Base-by-base conservation (phyloP, 2,329 filamentous ascomycete genomes). In the Podosphaera leucotricha region DNA sequence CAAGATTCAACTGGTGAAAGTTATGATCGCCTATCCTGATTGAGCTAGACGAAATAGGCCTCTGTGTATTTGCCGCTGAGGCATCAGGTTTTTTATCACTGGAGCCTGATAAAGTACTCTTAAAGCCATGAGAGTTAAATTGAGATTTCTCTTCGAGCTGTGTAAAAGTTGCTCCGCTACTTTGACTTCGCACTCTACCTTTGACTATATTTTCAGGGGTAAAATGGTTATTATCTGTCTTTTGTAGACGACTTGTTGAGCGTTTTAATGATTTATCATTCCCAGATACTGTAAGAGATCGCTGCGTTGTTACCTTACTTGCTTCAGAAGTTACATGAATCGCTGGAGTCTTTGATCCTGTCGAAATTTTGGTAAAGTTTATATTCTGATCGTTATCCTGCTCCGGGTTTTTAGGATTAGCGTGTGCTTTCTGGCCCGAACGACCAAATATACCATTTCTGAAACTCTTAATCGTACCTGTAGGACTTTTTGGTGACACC, bases 371-470 rank as follows among this genome's bases (percentile, higher is more conserved):
- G 21, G 10, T 33, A 11, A 26, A 21, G 22, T 26, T 41, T 35
- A 19, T 20, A 43, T 19, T 19, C 4, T 16, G n/a, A 8, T n/a
- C 20, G n/a, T n/a, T 43, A 20, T 43, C 35, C 15, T 20, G n/a
- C 28, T 35, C 16, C 6, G 16, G n/a, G 20, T 15, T 35, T 18
- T 16, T 16, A 11, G 26, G 5, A 26, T 11, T 65, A 57, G 59
- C 54, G 58, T 66, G 53, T 64, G 59, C 50, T 61, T 62, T 61
- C 50, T 48, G 62, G 55, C 48, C 65, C 61, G 35, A 66, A 45
- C 69, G 65, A n/a, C 80, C 76, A 57, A 92, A 86, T 22, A 94
- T 77, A 59, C 80, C 90, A 21, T 79, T 76, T 50, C 69, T 72
- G 49, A 81, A 65, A 55, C 73, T 82, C 52, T 72, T 74, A 35